Evolutionary conservation across 2,329 filamentous ascomycete species (phyloP).

Genomic region (Monosporascus sp.): DNA sequence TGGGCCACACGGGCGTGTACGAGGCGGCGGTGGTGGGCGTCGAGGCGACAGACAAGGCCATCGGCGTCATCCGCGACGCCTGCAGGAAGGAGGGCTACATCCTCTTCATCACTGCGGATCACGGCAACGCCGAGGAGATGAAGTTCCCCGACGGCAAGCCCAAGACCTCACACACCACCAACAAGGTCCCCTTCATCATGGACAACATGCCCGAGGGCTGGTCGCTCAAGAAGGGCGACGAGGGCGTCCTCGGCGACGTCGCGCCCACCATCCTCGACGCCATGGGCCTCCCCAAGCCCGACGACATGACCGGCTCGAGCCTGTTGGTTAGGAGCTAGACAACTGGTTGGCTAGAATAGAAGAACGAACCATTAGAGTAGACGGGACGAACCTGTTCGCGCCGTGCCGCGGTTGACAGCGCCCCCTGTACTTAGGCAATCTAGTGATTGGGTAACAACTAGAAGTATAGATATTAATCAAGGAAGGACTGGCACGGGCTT

Average conservation of each 20-base stretch:
- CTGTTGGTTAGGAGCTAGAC: conserved; percentile 68
- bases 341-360: background rate
- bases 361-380: no score
- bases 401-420: background rate
- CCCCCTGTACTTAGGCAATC: background rate
- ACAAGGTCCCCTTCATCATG: conserved; percentile 98
- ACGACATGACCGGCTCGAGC: conserved; percentile 86
- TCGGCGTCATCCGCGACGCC: conserved; percentile 84
- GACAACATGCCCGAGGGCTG: conserved; percentile 89
- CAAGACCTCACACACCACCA: conserved; percentile 96
- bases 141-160: conserved; percentile 91
- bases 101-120: conserved; percentile 92
- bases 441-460: conserved; percentile 1
- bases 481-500: background rate
- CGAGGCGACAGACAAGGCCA: conserved; percentile 85
- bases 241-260: conserved; percentile 93
- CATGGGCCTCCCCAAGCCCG: conserved; percentile 87
- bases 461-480: conserved; percentile 11
- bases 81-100: conserved; percentile 93
- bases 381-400: no score
- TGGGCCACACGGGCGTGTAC: conserved; percentile 96
- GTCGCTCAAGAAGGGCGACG: conserved; percentile 70
- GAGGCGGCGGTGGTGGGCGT: conserved; percentile 85
- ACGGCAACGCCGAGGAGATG: conserved; percentile 99
- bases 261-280: conserved; percentile 86